phyloP scores from a whole-genome alignment of 805 yeast genomes.

The Lachancea quebecensis region DNA sequence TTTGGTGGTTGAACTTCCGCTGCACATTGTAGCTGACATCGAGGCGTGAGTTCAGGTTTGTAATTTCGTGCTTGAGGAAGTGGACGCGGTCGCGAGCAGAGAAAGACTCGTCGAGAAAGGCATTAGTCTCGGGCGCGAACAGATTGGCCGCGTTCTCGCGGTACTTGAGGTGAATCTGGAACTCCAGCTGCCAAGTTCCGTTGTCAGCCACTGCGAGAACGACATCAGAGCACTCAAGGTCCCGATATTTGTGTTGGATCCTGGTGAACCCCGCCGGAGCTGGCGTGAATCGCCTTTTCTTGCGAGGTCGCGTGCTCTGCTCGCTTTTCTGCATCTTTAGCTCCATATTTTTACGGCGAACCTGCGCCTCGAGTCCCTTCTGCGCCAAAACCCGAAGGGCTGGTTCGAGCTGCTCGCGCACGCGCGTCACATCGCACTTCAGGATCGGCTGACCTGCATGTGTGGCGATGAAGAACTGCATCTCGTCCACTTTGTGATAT shows the following conservation, averaged over 20 bases:
- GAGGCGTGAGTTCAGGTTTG: constrained; percentile 1
- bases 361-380: constrained; percentile 3
- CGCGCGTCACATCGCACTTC: constrained; percentile 5
- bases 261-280: neutral
- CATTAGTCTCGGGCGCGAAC: constrained; percentile 20
- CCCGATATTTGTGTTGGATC: constrained; percentile 5
- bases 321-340: neutral
- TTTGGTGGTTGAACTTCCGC: constrained; percentile 21
- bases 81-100: constrained; percentile 8
- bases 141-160: constrained; percentile 18
- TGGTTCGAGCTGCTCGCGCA: neutral
- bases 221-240: constrained; percentile 4
- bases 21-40: constrained; percentile 15
- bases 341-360: neutral
- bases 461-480: constrained; percentile 1
- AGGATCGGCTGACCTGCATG: constrained; percentile 1
- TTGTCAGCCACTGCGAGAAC: neutral
- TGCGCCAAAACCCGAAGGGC: constrained; percentile 6
- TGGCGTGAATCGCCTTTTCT: neutral
- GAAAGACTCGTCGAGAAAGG: constrained; percentile 19
- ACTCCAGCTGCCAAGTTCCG: constrained; percentile 5
- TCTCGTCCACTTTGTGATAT: neutral
- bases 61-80: constrained; percentile 4
- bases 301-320: neutral
- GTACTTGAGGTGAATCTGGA: constrained; percentile 2